Base-by-base conservation (phyloP, 768 basidiomycete species). In the Gloeophyllum trabeum region DNA sequence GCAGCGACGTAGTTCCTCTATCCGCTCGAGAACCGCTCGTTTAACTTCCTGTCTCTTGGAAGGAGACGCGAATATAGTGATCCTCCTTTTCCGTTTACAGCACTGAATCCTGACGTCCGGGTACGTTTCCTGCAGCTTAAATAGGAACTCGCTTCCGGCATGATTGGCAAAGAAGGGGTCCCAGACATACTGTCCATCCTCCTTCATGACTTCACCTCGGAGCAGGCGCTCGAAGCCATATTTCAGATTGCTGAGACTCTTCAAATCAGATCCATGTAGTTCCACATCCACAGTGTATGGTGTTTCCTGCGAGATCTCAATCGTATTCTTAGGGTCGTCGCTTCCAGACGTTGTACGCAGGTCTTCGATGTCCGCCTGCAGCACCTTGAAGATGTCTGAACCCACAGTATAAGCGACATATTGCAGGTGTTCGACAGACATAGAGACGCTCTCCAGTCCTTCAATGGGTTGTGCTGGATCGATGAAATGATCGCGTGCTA, bases 141-240 rank as follows among this genome's bases (percentile, higher is more conserved):
- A 49, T 37, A 88, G 41, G 53, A 70, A 85, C 0, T 12, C 18
- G 0, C 37, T 30, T 0, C 81, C 81, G 4, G 57, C 57, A 0
- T 49, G 44, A 3, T 62, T 47, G 18, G 53, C 52, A 46, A 89
- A 79, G 56, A 74, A 86, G 3, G 65, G 61, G 45, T 87, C 79
- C 84, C 84, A 89, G 5, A 72, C 60, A 1, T 66, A 59, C 30
- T 70, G 69, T 22, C 69, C 73, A 35, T 75, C 66, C 14, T 70
- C 50, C 21, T 58, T 64, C 24, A 84, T 54, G 2, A 69, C 59
- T 47, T 87, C 79, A 1, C 85, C 84, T 2, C 66, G 70, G 0
- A 81, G 52, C 7, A 80, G 61, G n/a, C 64, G 64, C 51, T 84
- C 81, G 18, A 85, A 66, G 46, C 76, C 66, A 2, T 61, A 54